Base-by-base conservation (phyloP, 1,284 basidiomycete genomes). In the Boletus sp. region DNA sequence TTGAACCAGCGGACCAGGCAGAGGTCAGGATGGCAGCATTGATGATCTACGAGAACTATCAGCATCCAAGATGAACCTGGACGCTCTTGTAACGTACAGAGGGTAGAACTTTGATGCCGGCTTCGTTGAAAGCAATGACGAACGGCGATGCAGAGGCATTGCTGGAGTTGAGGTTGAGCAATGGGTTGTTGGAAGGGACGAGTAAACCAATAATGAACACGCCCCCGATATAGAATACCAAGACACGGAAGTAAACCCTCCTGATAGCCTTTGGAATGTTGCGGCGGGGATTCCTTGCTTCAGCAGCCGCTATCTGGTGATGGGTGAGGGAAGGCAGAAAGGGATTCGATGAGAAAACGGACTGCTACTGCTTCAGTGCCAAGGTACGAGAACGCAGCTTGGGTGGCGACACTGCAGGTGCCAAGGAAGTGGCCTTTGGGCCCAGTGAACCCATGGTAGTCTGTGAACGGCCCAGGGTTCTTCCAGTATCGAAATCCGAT, bases 1-100 rank as follows among this genome's bases (percentile, higher is more conserved):
- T 62, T 14, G 59, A 59, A n/a, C 49, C 33, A 5, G 59, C 81
- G 2, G 80, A 83, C 70, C 79, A 80, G 4, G 84, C 84, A 2
- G 81, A 77, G 14, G 77, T 78, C 30, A 87, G 62, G 36, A 88
- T 73, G 39, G 72, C 75, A 17, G 83, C 83, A 55, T 88, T 88
- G 65, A 86, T 81, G 57, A 84, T 62, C 71, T 62, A 26, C 3
- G 6, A 20, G 2, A 35, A 9, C 8, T 8, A 5, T 57, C 5
- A 43, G 36, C 8, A 36, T 35, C 13, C 5, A 7, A 20, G 8
- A 33, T 14, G 8, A 16, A 25, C 29, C 13, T 1, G 8, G 8
- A 17, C 14, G 20, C 4, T 16, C 19, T 0, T 13, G 2, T 14
- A 12, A 40, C 64, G 67, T 61, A 70, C 71, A 39, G 71, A 71